These are phyloP conservation scores for Raffaelea albimanens DNA, from an alignment of 2,329 filamentous ascomycete species.

Conservation along the genomic window DNA sequence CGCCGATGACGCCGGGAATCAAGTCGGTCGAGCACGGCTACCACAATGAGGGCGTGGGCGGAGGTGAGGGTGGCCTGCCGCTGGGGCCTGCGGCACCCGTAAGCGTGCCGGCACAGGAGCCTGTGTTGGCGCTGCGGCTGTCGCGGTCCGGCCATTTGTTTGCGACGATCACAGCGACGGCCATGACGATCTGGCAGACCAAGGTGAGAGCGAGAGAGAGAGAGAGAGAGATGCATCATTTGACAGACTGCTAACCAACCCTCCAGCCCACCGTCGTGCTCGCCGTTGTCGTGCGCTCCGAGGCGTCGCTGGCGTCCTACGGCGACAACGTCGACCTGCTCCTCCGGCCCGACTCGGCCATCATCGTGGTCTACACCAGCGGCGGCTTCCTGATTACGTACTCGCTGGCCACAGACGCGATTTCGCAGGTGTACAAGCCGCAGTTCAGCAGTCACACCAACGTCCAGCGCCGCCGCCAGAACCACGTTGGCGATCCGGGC, in stretches of 20 bases:
- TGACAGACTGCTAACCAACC: constrained; percentile 5
- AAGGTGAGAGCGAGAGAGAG: no score
- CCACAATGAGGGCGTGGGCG: constrained; percentile 21
- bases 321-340: constrained; percentile 77
- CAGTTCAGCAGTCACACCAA: constrained; percentile 63
- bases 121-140: constrained; percentile 64
- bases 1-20: constrained; percentile 48
- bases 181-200: constrained; percentile 93
- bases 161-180: constrained; percentile 74
- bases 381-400: constrained; percentile 90
- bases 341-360: constrained; percentile 82
- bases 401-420: constrained; percentile 74
- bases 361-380: constrained; percentile 81
- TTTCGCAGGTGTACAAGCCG: constrained; percentile 75
- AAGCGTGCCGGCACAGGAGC: constrained; percentile 43
- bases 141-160: constrained; percentile 76
- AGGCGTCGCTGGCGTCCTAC: constrained; percentile 69
- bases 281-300: constrained; percentile 74
- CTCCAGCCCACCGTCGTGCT: constrained; percentile 76
- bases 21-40: constrained; percentile 49
- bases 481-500: constrained; percentile 47
- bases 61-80: constrained; percentile 17
- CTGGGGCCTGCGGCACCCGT: constrained; percentile 11
- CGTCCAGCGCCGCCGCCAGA: constrained; percentile 52
- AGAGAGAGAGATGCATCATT: no score